Percentiles rank a stretch among this genome's conserved stretches.
phyloP scores from a whole-genome alignment of 805 yeast species.

The baker's yeast (Saccharomyces cerevisiae) region DNA sequence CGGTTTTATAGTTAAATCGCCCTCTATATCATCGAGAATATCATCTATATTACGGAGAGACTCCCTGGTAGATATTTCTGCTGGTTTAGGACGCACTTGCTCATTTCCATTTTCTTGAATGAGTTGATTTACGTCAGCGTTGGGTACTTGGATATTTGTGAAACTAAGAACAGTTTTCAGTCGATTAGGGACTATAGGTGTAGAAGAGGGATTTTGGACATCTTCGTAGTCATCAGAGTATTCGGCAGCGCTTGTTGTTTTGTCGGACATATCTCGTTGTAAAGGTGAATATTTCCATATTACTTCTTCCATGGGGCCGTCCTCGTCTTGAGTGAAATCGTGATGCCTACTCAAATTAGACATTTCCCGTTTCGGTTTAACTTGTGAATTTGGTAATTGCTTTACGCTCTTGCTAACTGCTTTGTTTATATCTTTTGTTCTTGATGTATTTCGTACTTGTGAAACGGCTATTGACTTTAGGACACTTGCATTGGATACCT shows the following conservation, averaged over 20 bases:
- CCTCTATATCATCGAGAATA: constrained; percentile 24
- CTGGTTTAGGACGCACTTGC: neutral
- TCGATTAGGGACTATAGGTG: constrained; percentile 23
- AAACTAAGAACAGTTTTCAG: constrained; percentile 22
- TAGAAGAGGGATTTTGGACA: constrained; percentile 23
- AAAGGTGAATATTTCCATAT: constrained; percentile 28
- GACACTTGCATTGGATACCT: constrained; percentile 8
- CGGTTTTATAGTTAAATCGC: constrained; percentile 11
- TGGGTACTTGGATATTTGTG: constrained; percentile 13
- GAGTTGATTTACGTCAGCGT: neutral
- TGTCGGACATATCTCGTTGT: constrained; percentile 10
- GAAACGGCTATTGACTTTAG: constrained; percentile 26
- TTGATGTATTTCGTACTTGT: constrained; percentile 21
- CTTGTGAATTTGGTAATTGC: neutral
- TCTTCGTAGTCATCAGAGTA: constrained; percentile 10
- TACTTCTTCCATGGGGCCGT: constrained; percentile 23
- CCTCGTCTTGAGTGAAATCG: neutral
- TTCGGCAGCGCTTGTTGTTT: constrained; percentile 12
- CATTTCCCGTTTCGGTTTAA: neutral
- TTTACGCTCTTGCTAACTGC: neutral
- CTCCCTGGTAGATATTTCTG: constrained; percentile 1
- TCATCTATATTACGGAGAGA: constrained; percentile 26
- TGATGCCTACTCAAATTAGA: neutral
- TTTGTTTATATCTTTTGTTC: neutral
- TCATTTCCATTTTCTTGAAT: neutral